Conservation (phyloP, 2,329 filamentous ascomycete genomes). For the Leptographium procerum region DNA sequence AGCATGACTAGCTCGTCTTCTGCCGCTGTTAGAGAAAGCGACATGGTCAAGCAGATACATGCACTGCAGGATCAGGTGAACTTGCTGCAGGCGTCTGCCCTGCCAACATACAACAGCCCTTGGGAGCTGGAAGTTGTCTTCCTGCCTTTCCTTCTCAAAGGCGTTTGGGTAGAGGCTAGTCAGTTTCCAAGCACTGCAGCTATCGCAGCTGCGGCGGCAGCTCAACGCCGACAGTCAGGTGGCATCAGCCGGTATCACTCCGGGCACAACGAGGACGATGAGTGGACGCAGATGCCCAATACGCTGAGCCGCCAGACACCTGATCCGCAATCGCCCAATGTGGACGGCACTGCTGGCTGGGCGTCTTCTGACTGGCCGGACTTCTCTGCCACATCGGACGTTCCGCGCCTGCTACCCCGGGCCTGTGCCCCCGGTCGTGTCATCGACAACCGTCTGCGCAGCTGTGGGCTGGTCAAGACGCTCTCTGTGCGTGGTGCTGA, state of each 20-base stretch:
- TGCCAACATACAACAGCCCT: slow-evolving; percentile 51
- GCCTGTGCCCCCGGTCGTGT: slow-evolving; percentile 53
- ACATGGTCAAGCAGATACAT: slow-evolving; percentile 39
- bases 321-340: slow-evolving; percentile 36
- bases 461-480: slow-evolving; percentile 58
- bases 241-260: slow-evolving; percentile 18
- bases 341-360: slow-evolving; percentile 21
- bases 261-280: slow-evolving; percentile 21
- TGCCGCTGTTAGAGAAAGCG: slow-evolving; percentile 22
- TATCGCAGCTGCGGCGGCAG: slow-evolving; percentile 7
- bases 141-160: slow-evolving; percentile 54
- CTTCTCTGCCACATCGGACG: slow-evolving; percentile 18
- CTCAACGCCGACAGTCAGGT: slow-evolving; percentile 18
- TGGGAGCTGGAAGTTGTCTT: slow-evolving; percentile 71
- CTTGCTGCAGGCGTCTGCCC: slow-evolving; percentile 40
- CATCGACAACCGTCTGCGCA: slow-evolving; percentile 61
- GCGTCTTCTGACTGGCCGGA: slow-evolving; percentile 34
- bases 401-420: slow-evolving; percentile 55
- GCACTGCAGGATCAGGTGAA: slow-evolving; percentile 37
- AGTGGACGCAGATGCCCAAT: slow-evolving; percentile 45
- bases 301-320: slow-evolving; percentile 31
- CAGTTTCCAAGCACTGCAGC: slow-evolving; percentile 30
- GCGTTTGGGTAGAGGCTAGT: slow-evolving; percentile 39
- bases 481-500: slow-evolving; percentile 51
- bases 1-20: neutral